Percentiles rank a stretch among this genome's conserved stretches.
phyloP scores from a whole-genome alignment of 495 filamentous ascomycete species.

The Tirmania nivea region DNA sequence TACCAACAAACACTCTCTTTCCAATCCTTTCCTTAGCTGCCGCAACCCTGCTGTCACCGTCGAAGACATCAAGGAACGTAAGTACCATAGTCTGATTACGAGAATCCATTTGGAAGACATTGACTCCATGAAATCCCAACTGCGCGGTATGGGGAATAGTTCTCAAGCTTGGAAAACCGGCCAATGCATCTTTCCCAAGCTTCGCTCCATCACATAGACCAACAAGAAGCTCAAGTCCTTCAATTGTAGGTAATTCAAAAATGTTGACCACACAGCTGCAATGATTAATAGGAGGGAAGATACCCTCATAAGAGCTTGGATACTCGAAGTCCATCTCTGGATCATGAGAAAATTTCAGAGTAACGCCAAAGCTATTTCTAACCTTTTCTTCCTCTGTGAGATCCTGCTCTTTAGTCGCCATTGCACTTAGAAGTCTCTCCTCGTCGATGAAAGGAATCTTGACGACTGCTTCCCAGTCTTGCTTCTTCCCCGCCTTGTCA shows the following conservation, averaged over 20 bases:
- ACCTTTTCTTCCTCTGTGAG: slow-evolving; percentile 54
- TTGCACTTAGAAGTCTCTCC: slow-evolving; percentile 55
- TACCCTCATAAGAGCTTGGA: slow-evolving; percentile 62
- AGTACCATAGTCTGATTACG: slow-evolving; percentile 93
- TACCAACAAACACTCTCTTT: slow-evolving; percentile 59
- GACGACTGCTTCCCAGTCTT: slow-evolving; percentile 98
- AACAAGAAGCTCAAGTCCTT: slow-evolving; percentile 66
- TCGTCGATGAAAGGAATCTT: slow-evolving; percentile 99
- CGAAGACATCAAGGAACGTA: slow-evolving; percentile 48
- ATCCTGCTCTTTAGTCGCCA: slow-evolving; percentile 58
- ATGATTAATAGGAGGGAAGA: slow-evolving; percentile 73
- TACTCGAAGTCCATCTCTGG: slow-evolving; percentile 56
- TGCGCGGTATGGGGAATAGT: slow-evolving; percentile 57
- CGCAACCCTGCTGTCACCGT: slow-evolving; percentile 43
- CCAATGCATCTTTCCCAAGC: slow-evolving; percentile 56
- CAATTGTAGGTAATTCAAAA: slow-evolving; percentile 80
- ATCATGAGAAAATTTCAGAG: slow-evolving; percentile 78
- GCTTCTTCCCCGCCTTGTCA: slow-evolving; percentile 99
- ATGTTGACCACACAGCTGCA: slow-evolving; percentile 88
- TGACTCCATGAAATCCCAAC: slow-evolving; percentile 76
- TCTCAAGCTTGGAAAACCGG: slow-evolving; percentile 79
- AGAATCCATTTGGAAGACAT: slow-evolving; percentile 92
- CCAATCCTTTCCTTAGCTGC: slow-evolving; percentile 60
- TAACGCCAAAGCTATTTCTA: slow-evolving; percentile 77
- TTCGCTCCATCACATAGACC: slow-evolving; percentile 76